Base-by-base conservation (phyloP, 768 basidiomycete species). In the Mycena maculata region DNA sequence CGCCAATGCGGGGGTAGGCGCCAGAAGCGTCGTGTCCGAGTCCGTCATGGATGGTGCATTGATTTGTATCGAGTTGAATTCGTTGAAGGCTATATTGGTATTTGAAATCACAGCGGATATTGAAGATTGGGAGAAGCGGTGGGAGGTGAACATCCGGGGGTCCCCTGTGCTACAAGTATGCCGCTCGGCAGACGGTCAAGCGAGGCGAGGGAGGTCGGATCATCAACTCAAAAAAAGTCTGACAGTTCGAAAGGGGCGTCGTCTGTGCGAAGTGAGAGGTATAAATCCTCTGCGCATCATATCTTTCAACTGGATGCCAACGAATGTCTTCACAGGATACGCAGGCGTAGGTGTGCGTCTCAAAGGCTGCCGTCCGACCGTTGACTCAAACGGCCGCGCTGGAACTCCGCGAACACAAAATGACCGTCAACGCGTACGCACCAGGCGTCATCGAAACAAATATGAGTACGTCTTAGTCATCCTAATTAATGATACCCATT, bases 191-290 rank as follows among this genome's bases (percentile, higher is more conserved):
- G 64, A 85, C 85, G 85, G 73, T 85, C 52, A 76, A 78, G 30
- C 85, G 82, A 67, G 82, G 81, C 9, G 68, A 49, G 8, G 81
- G 82, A 13, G 83, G 84, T 1, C 74, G 83, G 18, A 83, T 85
- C 18, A 77, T 85, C 13, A 81, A 83, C 4, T 23, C 16, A 10
- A 7, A 13, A 4, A 48, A 3, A 25, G 11, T 7, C 39, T 36
- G 13, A 22, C 39, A 7, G n/a, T 23, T 56, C 36, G 39, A 25
- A 76, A 60, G 84, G 82, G 30, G 80, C 78, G 3, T 75, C 74
- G 1, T 82, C 81, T 77, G 12, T 70, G 69, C 7, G 83, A 79
- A 31, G 75, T 75, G 57, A 39, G 56, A 65, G 81, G 80, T 72
- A 30, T n/a, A n/a, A n/a, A n/a, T n/a, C n/a, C n/a, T n/a, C 16